Evolutionary conservation across 2,329 filamentous ascomycete species (phyloP), one percentile per base, ranked within the genome.

Genomic region (Talaromyces funiculosus): DNA sequence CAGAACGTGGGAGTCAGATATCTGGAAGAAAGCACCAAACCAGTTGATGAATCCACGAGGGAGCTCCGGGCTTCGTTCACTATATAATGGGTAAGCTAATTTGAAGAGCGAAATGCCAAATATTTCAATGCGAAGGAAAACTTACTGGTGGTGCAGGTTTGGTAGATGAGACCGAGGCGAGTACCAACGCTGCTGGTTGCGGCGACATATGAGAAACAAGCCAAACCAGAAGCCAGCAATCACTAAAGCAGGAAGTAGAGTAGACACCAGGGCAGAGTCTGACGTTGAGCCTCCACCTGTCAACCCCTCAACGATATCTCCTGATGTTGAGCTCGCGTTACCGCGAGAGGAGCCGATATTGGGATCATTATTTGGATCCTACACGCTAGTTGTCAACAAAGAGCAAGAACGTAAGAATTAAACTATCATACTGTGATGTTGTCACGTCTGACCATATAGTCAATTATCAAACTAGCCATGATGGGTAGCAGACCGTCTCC

Each of bases 1-100:
- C 7, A 97, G 85, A n/a, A 92, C 85, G 70, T 90, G 89, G 22
- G 86, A 85, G 72, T 97, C 92, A 5, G 82, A 79, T 9, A 86
- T 79, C 45, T 77, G 76, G 57, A 79, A 75, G 67, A 84, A 83
- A 0, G 80, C 69, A 2, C 75, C 66, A 56, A 85, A 77, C 83
- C 83, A 86, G 64, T 81, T 81, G 53, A 84, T 70, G 61, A 82
- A 73, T 43, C 81, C 78, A 1, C 70, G 70, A 2, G 76, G 76
- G 8, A 78, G 65, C 33, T 79, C 72, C 20, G 82, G 82, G 53
- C 76, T 82, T 64, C 76, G 75, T 63, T 82, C 75, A 68, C 74
- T 77, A 8, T 14, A 24, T 6, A 9, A 12, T 33, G 16, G 1
- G 49, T 16, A 60, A 53, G n/a, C n/a, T n/a, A 37, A 26, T 16